Base-by-base conservation (phyloP, 2,329 filamentous ascomycete species). In the Penicillium sp. region DNA sequence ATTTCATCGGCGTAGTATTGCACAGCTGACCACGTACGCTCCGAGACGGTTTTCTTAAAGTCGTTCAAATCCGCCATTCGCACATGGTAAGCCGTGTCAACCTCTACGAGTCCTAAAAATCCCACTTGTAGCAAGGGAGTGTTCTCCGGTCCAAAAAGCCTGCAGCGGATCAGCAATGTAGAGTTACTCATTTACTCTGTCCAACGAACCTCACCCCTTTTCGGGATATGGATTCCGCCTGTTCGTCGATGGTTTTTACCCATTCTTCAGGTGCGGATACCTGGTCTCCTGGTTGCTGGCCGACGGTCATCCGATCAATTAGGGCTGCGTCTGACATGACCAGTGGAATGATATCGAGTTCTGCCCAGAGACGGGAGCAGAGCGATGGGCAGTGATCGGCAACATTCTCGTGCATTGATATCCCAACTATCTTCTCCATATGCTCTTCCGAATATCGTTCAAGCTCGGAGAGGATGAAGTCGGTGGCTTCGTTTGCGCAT, bases 201-300 rank as follows among this genome's bases (percentile, higher is more conserved):
- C 14, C 46, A 42, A 55, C 49, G 16, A 73, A 89, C 86, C 86
- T 83, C 58, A 92, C 81, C 69, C 88, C 91, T 76, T 92, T 92
- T 57, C 90, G 81, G 1, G 87, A 87, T 83, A 92, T 89, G 0
- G 87, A 89, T 68, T 93, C 90, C 1, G 90, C 89, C 70, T 92
- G 86, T 69, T 94, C 90, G 64, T 92, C 90, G 4, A 92, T 81
- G n/a, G 80, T 76, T 67, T 85, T 84, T 32, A 75, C 76, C 79
- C 82, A 83, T 3, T 58, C 55, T 22, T 11, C 8, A 16, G 31
- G 1, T 27, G 2, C 6, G 4, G n/a, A 16, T 7, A 13, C 3
- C 45, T 13, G 53, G 56, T 45, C 24, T 57, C 47, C 64, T 74
- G 62, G 69, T 43, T 75, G 58, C 13, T 39, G 48, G 13, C 34